phyloP scores from a whole-genome alignment of 768 basidiomycete species.

The Termitomyces sp. region DNA sequence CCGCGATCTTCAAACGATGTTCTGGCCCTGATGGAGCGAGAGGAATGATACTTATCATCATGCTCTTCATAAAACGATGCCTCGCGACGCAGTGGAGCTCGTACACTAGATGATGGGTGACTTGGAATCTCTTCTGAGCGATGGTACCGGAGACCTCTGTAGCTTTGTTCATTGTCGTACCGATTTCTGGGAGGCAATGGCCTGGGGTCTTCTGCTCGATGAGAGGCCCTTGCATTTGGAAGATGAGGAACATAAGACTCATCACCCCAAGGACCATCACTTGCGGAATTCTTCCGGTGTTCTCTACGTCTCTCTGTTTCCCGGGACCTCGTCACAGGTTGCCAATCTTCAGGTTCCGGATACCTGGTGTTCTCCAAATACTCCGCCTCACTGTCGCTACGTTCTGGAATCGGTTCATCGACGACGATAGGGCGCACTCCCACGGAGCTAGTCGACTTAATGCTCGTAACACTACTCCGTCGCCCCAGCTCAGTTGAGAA shows the following conservation, averaged over 20 bases:
- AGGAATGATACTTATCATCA: conserved; percentile 12
- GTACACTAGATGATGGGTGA: conserved; percentile 1
- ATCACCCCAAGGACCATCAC: conserved; percentile 12
- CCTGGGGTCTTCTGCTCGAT: conserved; percentile 9
- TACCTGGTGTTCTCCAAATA: conserved; percentile 1
- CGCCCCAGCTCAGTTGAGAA: conserved; percentile 34
- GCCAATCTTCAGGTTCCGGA: conserved; percentile 7
- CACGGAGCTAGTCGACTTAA: conserved; percentile 37
- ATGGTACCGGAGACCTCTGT: conserved; percentile 6
- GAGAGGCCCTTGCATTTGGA: conserved; percentile 1
- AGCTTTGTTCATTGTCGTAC: conserved; percentile 8
- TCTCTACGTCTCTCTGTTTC: conserved; percentile 19
- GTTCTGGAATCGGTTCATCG: conserved; percentile 36
- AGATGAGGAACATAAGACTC: conserved; percentile 7
- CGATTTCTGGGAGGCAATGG: conserved; percentile 5
- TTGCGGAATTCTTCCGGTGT: conserved; percentile 16
- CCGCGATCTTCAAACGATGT: conserved; percentile 21
- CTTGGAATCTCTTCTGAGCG: conserved; percentile 6
- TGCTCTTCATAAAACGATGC: conserved; percentile 16
- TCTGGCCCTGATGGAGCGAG: conserved; percentile 19
- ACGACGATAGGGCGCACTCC: conserved; percentile 35
- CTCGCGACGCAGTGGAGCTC: conserved; percentile 13
- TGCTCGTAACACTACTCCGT: conserved; percentile 46
- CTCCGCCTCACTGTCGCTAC: conserved; percentile 20
- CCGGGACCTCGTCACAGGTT: conserved; percentile 8